Evolutionary conservation across 306 rosid genomes (phyloP).

Genomic region (Hippophae tibetana): DNA sequence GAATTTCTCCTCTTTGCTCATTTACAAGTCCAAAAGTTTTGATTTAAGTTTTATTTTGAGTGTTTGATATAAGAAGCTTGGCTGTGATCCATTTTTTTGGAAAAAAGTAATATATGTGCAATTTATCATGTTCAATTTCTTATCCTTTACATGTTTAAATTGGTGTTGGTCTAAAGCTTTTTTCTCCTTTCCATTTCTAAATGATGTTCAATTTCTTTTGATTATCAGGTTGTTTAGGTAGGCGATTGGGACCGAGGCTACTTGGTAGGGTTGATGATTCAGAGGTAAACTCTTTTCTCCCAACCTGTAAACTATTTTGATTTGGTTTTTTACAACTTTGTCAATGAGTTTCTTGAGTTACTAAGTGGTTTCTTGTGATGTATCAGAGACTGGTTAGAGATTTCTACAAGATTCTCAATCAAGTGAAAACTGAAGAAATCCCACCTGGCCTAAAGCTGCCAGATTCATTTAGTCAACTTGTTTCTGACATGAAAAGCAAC

Average conservation of each 20-base stretch:
- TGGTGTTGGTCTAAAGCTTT: no score
- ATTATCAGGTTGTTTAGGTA: slow-evolving; percentile 88
- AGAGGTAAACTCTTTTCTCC: slow-evolving; percentile 51
- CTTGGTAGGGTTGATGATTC: slow-evolving; percentile 93
- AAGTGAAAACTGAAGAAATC: slow-evolving; percentile 74
- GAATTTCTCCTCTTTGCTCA: no score
- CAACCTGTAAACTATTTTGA: slow-evolving; percentile 6
- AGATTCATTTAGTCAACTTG: slow-evolving; percentile 69
- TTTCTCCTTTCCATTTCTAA: slow-evolving; percentile 2
- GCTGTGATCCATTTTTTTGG: no score
- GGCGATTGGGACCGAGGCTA: slow-evolving; percentile 96
- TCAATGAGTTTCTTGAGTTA: no score
- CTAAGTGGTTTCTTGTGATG: no score
- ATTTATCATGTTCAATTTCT: no score
- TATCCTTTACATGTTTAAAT: no score
- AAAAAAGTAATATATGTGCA: no score
- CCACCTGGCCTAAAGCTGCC: slow-evolving; percentile 72
- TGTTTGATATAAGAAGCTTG: no score
- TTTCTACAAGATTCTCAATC: slow-evolving; percentile 73
- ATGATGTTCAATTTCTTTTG: slow-evolving; percentile 17
- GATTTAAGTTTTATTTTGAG: no score
- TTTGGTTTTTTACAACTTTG: no score
- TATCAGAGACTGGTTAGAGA: slow-evolving; percentile 71
- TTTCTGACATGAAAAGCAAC: slow-evolving; percentile 78
- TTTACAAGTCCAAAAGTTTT: no score